Base-by-base conservation (phyloP, 2,329 filamentous ascomycete genomes). In the Leptographium wingfieldii region DNA sequence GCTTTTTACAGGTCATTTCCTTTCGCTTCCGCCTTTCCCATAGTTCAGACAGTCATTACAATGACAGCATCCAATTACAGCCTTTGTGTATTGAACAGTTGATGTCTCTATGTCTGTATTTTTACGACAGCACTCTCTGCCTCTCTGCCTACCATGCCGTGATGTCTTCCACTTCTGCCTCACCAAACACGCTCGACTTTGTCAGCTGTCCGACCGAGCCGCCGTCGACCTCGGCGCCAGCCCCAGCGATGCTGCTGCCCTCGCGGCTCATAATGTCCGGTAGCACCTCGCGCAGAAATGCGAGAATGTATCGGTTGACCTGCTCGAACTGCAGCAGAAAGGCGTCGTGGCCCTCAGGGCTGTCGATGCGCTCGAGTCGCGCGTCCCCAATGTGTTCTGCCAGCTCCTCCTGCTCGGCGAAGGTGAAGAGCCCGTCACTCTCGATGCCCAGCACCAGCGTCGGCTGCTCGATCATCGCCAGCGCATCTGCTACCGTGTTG, bases 301-400 rank as follows among this genome's bases (percentile, higher is more conserved):
- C 82, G 22, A 96, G 74, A 56, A 96, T 84, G 69, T 96, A 90
- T 38, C 77, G 80, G 73, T 99, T 99, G 61, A 97, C 94, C 74
- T 97, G 92, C 75, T 96, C 90, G 69, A 99, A 99, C 72, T 99
- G 92, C 59, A 99, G 75, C 68, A 99, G 73, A 72, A 99, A 99
- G 0, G 94, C 94, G 72, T 99, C 94, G 68, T 99, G 94, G 1
- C 94, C 94, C 70, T 99, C 94, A 0, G 90, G 88, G 62, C 88
- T 95, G 68, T 97, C 90, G 62, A 99, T 99, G 55, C 85, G 90
- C 72, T 90, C 85, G 31, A 99, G 75, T 12, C 83, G 81, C 0
- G 89, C 85, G 66, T 92, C 78, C 3, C 86, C 86, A 63, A 97
- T 90, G 61, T 87, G 83, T 43, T 85, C 82, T 0, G 92, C 94